phyloP scores from a whole-genome alignment of 2,329 filamentous ascomycete genomes.

The Dactylellina parvicollis region DNA sequence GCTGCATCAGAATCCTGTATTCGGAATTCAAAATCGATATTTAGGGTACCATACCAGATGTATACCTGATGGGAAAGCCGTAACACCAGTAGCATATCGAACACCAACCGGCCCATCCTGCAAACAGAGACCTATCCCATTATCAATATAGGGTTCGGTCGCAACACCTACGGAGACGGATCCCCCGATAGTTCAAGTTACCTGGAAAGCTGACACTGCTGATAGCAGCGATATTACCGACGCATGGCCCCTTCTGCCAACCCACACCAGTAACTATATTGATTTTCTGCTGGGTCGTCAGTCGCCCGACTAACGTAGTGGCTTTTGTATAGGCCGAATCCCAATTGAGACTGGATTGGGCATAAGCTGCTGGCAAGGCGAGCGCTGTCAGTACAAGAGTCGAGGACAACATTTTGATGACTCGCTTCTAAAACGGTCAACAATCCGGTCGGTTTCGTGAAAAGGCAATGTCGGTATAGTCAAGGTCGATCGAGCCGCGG shows the following conservation, averaged over 20 bases:
- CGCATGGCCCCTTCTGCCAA: slow-evolving; percentile 65
- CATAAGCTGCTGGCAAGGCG: slow-evolving; percentile 34
- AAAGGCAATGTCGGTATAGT: not conserved
- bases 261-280: slow-evolving; percentile 92
- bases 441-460: not conserved
- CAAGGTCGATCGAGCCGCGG: not conserved
- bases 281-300: slow-evolving; percentile 89
- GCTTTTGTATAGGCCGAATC: slow-evolving; percentile 78
- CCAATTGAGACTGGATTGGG: slow-evolving; percentile 67
- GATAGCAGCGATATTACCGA: slow-evolving; percentile 50
- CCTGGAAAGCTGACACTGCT: slow-evolving; percentile 40
- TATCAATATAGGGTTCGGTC: slow-evolving; percentile 46
- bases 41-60: slow-evolving; percentile 36
- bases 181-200: too few relatives aligned
- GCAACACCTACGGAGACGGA: too few relatives aligned
- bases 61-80: slow-evolving; percentile 76
- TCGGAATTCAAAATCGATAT: slow-evolving; percentile 70
- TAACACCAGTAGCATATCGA: slow-evolving; percentile 79
- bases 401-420: slow-evolving; percentile 39
- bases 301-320: slow-evolving; percentile 78
- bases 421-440: not conserved
- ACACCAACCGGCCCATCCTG: slow-evolving; percentile 87
- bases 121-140: slow-evolving; percentile 77
- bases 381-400: slow-evolving; percentile 21
- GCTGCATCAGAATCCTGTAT: not conserved